A percentile compares a stretch with the other conserved stretches of the same genome.
Conservation (phyloP, 2,329 filamentous ascomycete species). For the Bretziella fagacearum region DNA sequence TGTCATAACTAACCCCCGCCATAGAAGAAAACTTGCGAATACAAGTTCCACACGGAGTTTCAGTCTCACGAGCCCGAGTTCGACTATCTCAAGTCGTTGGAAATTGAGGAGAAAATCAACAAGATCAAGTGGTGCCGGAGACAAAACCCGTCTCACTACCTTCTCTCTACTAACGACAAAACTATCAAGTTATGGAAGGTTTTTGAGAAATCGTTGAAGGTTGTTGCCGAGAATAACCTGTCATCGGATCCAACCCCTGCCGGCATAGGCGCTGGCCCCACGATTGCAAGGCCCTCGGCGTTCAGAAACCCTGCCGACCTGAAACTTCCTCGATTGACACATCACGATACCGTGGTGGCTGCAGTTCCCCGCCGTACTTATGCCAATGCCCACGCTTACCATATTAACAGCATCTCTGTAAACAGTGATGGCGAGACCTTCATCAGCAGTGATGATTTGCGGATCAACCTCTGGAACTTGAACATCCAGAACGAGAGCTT, state of each 20-base stretch:
- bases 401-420: slow-evolving; percentile 99
- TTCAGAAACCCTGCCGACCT: slow-evolving; percentile 72
- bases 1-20: slow-evolving; percentile 21
- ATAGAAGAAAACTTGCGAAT: slow-evolving; percentile 99
- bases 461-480: slow-evolving; percentile 97
- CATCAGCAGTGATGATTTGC: slow-evolving; percentile 93
- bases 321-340: slow-evolving; percentile 88
- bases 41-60: slow-evolving; percentile 99
- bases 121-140: slow-evolving; percentile 99
- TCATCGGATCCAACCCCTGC: slow-evolving; percentile 81
- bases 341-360: slow-evolving; percentile 95
- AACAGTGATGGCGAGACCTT: slow-evolving; percentile 99
- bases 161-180: slow-evolving; percentile 98
- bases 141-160: slow-evolving; percentile 95
- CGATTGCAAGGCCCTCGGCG: slow-evolving; percentile 44
- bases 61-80: slow-evolving; percentile 99
- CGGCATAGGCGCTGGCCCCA: slow-evolving; percentile 58
- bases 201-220: slow-evolving; percentile 97
- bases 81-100: slow-evolving; percentile 95
- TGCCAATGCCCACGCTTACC: slow-evolving; percentile 95
- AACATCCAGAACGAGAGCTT: slow-evolving; percentile 99
- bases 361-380: slow-evolving; percentile 92
- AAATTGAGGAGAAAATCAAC: slow-evolving; percentile 99
- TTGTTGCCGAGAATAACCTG: slow-evolving; percentile 96
- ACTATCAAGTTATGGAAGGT: slow-evolving; percentile 99